These are phyloP conservation scores for Aspergillus nomiae DNA, from an alignment of 2,329 filamentous ascomycete genomes.

Conservation along the genomic window DNA sequence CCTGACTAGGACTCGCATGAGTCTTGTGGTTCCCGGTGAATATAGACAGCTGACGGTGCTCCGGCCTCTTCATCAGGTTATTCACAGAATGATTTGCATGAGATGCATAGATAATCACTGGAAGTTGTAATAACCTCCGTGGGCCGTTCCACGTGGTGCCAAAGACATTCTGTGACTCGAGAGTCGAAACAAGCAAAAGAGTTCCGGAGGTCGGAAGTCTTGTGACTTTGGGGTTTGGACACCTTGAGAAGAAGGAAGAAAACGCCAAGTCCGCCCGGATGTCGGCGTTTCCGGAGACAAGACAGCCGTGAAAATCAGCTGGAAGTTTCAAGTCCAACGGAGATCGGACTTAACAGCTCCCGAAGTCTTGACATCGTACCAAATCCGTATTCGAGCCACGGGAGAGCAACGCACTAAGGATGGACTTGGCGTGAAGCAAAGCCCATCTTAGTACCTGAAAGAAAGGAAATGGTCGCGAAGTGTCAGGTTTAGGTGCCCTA, in stretches of 20 bases:
- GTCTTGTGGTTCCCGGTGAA: not conserved
- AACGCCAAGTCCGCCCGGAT: not conserved
- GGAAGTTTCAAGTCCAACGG: not conserved
- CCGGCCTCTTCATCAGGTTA: not conserved
- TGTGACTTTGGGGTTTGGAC: not conserved
- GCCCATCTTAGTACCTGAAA: not conserved
- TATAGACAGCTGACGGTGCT: not conserved
- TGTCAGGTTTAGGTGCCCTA: not conserved
- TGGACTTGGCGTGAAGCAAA: not conserved
- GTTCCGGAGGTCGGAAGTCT: not conserved
- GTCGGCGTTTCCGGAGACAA: slow-evolving; percentile 1
- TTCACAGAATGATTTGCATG: not conserved
- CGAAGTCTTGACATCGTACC: slow-evolving; percentile 4
- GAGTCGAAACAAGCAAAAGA: not conserved
- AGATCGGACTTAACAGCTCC: slow-evolving; percentile 22
- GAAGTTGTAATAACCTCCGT: slow-evolving; percentile 1
- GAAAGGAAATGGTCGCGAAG: not conserved
- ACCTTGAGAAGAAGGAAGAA: not conserved
- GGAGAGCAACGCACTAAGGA: slow-evolving; percentile 2
- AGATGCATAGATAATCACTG: not conserved
- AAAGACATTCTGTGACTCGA: not conserved
- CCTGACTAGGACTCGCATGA: not conserved
- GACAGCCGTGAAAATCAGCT: slow-evolving; percentile 6
- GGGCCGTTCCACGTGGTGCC: not conserved
- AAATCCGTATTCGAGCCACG: not conserved